Evolutionary conservation across 1,284 basidiomycete genomes (phyloP), one percentile per base, ranked within the genome.

Genomic region (Paramarasmius palmivorus): DNA sequence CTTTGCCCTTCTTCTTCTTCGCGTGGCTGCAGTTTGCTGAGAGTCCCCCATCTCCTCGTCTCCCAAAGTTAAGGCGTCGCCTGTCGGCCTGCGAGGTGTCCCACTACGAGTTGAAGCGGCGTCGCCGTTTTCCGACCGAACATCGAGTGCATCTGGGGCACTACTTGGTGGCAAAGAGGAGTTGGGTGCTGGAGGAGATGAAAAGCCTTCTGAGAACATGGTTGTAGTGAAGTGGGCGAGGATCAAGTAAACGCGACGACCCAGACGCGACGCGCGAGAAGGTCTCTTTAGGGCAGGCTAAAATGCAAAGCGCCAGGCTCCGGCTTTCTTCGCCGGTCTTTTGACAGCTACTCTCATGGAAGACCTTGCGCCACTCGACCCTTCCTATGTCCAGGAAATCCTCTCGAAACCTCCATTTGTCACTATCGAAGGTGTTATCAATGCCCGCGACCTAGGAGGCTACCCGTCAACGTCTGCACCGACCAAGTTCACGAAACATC

Each of bases 351-450:
- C 57, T 56, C 52, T 59, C 60, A 76, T 77, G 71, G 62, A 72
- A 59, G 77, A 77, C 61, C 71, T 85, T 44, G 82, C 83, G 53
- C 79, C 85, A 46, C 71, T 90, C 42, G 88, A 90, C 63, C 80
- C 85, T 4, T 67, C 65, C 20, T 82, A 83, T 67, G 86, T 90
- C 20, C 69, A 75, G 17, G 75, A 83, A 19, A 68, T 80, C 14
- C 79, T 90, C 26, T 86, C 84, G 1, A 74, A 72, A 34, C 83
- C 81, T 9, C 88, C 88, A 0, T 91, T 91, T 57, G 78, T 89
- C 14, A 66, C 72, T 10, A 76, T 91, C 59, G 66, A 78, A 22
- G 88, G 88, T 40, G 87, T 91, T 12, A 82, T 81, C 59, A 91
- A 91, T 61, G 74, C 85, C 41, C 78, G 89, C 49, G 86, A 89